Base-by-base conservation (phyloP, 2,329 filamentous ascomycete genomes). In the Trichoderma koningiopsis region DNA sequence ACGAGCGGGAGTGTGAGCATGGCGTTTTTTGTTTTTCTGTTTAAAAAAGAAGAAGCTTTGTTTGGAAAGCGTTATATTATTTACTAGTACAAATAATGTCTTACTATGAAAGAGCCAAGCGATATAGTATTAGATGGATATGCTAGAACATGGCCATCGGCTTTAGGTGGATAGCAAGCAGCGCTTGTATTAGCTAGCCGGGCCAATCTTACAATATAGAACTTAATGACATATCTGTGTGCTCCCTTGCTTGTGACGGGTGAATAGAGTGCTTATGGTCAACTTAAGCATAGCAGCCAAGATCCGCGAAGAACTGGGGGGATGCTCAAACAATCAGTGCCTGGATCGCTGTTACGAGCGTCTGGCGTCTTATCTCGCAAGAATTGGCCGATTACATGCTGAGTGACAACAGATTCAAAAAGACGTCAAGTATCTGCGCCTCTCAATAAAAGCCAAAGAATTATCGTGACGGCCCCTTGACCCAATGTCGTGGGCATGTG, bases 61-160 rank as follows among this genome's bases (percentile, higher is more conserved):
- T 52, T 59, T 52, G 58, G 55, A 40, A 67, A 67, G 55, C 53
- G 40, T 29, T 52, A 59, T 52, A 59, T 10, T 43, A 43, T n/a
- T 43, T 57, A 37, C 16, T 24, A 24, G 22, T 29, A 67, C 27
- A 55, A 67, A 57, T 67, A 67, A 67, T 67, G 63, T 67, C 31
- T 58, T 67, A 37, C 22, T 52, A 19, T 55, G 29, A 40, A 10
- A 24, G 63, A 56, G 33, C 4, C 24, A 27, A 14, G 33, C 33
- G 31, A 67, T 58, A 22, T 14, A 52, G 60, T 53, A 52, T 58
- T 58, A 58, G 55, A 58, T 58, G 49, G 40, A 35, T 37, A 27
- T 27, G 37, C 56, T 58, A 4, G 33, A 66, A 43, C 31, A 19
- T 22, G n/a, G 63, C 40, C 4, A 13, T 66, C 57, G 53, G 52